A percentile compares a stretch with the other conserved stretches of the same genome.
Conservation (phyloP, 495 filamentous ascomycete species). For the Aspergillus ostianus region DNA sequence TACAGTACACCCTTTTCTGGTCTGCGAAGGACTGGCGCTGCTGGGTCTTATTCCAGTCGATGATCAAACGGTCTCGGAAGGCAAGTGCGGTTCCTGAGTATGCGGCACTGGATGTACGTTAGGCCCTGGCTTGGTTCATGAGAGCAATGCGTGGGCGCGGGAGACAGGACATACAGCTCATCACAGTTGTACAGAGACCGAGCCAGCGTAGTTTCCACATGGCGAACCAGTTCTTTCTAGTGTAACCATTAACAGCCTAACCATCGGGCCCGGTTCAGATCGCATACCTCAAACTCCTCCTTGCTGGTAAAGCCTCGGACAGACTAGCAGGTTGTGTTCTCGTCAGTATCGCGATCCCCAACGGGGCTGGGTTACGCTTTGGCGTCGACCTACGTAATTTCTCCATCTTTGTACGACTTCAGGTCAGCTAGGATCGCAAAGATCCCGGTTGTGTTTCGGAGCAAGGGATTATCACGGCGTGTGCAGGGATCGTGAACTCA, state of each 20-base stretch:
- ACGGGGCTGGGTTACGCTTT: neutral
- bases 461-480: too few species aligned
- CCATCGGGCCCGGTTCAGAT: neutral
- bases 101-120: constrained; percentile 56
- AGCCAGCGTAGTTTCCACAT: constrained; percentile 95
- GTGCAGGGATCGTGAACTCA: constrained; percentile 36
- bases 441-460: neutral
- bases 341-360: neutral
- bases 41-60: constrained; percentile 97
- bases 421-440: constrained; percentile 17
- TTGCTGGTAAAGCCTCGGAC: constrained; percentile 70
- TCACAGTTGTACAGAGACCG: constrained; percentile 98
- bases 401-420: constrained; percentile 59
- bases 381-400: constrained; percentile 58
- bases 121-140: neutral
- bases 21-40: constrained; percentile 89
- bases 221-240: constrained; percentile 79
- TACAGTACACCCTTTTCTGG: constrained; percentile 90
- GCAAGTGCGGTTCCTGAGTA: constrained; percentile 89
- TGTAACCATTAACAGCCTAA: constrained; percentile 5
- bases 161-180: constrained; percentile 56
- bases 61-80: constrained; percentile 87
- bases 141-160: neutral
- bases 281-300: constrained; percentile 64
- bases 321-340: constrained; percentile 37